Evolutionary conservation across 441 rosid genomes (phyloP).

Genomic region (Eruca vesicaria): DNA sequence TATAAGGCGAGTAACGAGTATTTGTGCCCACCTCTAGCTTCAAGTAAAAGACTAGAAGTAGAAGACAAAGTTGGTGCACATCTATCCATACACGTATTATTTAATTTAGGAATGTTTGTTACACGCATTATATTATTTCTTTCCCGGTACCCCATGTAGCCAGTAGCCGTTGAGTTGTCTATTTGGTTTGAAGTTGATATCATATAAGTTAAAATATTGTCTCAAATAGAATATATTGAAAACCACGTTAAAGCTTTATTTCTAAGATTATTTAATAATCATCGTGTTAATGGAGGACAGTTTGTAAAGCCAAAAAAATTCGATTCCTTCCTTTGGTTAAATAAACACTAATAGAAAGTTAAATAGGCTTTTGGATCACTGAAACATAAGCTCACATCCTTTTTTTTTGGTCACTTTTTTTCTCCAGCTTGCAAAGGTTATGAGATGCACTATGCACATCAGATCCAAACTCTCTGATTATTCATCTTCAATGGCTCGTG

Average conservation of each 20-base stretch:
- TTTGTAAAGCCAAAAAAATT: constrained; percentile 1
- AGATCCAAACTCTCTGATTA: constrained; percentile 8
- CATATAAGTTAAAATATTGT: constrained; percentile 1
- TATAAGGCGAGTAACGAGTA: no score
- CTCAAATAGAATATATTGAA: constrained; percentile 9
- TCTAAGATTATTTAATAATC: background rate
- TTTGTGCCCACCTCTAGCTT: no score
- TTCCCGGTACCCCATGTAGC: constrained; percentile 6
- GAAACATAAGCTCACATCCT: constrained; percentile 17
- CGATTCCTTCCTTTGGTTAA: constrained; percentile 5
- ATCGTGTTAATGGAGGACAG: constrained; percentile 9
- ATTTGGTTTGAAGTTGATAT: no score
- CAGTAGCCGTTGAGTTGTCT: constrained; percentile 27
- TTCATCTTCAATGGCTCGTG: constrained; percentile 10
- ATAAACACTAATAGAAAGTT: constrained; percentile 15
- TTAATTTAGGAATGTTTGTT: background rate
- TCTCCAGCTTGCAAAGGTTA: background rate
- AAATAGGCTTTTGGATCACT: constrained; percentile 19
- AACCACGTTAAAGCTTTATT: constrained; percentile 9
- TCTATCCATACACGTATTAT: background rate
- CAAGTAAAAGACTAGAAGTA: background rate
- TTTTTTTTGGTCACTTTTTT: background rate
- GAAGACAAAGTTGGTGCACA: constrained; percentile 7
- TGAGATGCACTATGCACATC: constrained; percentile 5
- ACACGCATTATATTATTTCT: constrained; percentile 15